Evolutionary conservation across 768 basidiomycete genomes (phyloP), one percentile per base, ranked within the genome.

Genomic region (Auricularia sp.): DNA sequence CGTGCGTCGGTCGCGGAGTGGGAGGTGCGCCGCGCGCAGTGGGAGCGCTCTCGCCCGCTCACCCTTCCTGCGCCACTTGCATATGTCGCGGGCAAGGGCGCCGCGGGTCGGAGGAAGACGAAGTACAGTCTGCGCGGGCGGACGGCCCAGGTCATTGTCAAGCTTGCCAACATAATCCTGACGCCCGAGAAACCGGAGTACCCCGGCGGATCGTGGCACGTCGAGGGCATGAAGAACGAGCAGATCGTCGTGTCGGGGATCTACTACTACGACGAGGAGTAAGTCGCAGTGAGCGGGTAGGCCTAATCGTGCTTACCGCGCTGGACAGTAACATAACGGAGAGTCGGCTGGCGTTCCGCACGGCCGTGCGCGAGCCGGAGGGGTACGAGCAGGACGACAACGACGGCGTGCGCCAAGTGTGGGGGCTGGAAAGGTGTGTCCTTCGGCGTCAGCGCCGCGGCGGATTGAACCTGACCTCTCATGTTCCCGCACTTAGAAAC

Each of bases 191-290:
- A 70, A 5, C 73, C 76, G 6, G 62, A 62, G 8, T 79, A 75
- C 69, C 64, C 69, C 3, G 79, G 75, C 1, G 72, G 75, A 11
- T 70, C 70, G 14, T 84, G 82, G 82, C 80, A 79, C 58, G 81
- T 82, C 18, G 80, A 81, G 69, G 82, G 83, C 42, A 82, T 83
- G 81, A 70, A 76, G 64, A 81, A 80, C 64, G 83, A 85, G 67
- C 74, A 78, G 5, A 79, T 85, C 51, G 78, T 79, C 0, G 82
- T 82, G 1, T 80, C 77, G 65, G 78, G 77, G 1, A 72, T 80
- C 13, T 78, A 81, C 64, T 79, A 76, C 64, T 61, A 76, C 29
- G 73, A 77, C 51, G 69, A 73, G 11, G 29, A 59, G 83, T 83
- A 64, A 67, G 79, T 18, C 29, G 29, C 29, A 29, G 29, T 29